Base-by-base conservation (phyloP, 116 monocot species). In the Zostera marina region DNA sequence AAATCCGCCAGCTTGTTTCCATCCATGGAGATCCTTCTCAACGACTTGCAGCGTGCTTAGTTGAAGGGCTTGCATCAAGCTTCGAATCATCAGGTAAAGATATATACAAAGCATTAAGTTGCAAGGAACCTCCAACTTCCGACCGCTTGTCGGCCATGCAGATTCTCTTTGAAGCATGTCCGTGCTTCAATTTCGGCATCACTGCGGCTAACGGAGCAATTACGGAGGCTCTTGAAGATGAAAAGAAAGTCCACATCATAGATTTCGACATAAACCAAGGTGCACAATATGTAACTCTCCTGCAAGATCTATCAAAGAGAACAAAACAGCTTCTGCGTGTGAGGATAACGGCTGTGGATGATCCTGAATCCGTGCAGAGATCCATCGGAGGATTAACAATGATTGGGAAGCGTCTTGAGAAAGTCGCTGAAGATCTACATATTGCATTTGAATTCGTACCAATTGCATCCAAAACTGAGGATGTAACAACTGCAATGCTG, bases 211-310 rank as follows among this genome's bases (percentile, higher is more conserved):
- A 99, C 70, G 83, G 81, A 55, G 86, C 87, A 5, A 99, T 91
- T 42, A 22, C 53, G 9, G 99, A 99, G 65, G 83, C 81, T 8
- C 55, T 71, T 52, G 86, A 73, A 77, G 81, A 83, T 54, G 81
- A 87, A 45, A 69, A 75, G 25, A 79, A 63, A 49, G 73, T 99
- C 8, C 99, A 99, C 62, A 99, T 99, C 1, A 75, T 99, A 44
- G 99, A 99, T 60, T 99, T 99, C 44, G 91, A 99, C 61, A 77
- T 99, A 21, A 91, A 81, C 61, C 99, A 99, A 79, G 91, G 91
- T 24, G 87, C 77, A 66, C 99, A 99, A 54, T 99, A 91, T 43
- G 73, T 87, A 9, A 74, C 76, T 45, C 77, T 99, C n/a, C 74
- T 99, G 61, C 81, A 84, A 64, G 53, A 65, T 11, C 69, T 99